phyloP scores from a whole-genome alignment of 768 basidiomycete genomes.

The Tubosaeta brunneosetosa region DNA sequence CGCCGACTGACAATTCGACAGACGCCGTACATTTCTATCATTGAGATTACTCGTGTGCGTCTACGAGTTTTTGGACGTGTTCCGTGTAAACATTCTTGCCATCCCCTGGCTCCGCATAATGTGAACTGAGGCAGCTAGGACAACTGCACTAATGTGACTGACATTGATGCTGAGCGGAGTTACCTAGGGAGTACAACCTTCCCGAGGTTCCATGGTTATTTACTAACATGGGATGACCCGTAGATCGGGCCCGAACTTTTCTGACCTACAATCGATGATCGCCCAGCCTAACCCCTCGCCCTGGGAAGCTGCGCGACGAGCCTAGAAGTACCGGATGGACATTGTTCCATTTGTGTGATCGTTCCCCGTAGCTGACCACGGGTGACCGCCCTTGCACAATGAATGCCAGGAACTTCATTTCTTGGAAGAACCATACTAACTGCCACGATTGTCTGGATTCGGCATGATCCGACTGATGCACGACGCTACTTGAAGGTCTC shows the following conservation, averaged over 20 bases:
- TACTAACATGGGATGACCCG: background rate
- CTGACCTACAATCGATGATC: too few relatives aligned
- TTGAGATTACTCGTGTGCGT: background rate
- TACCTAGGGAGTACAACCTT: background rate
- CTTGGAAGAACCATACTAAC: background rate
- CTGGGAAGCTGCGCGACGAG: too few relatives aligned
- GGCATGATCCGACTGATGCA: background rate
- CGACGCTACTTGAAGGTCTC: background rate
- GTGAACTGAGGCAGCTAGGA: background rate
- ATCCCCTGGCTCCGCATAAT: too few relatives aligned
- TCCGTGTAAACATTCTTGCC: too few relatives aligned
- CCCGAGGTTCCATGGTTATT: background rate
- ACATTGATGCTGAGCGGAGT: background rate
- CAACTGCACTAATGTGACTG: background rate
- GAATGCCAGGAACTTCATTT: background rate
- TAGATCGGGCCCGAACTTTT: background rate
- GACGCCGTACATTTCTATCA: background rate
- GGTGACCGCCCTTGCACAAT: background rate
- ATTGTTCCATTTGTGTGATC: background rate
- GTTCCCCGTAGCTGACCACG: background rate
- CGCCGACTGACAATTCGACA: background rate
- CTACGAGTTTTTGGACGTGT: background rate
- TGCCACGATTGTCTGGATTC: background rate
- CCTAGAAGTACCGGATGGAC: background rate
- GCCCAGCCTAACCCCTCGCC: too few relatives aligned